Evolutionary conservation across 192 early-diverging fungal species (phyloP), one percentile per base, ranked within the genome.

Genomic region (Backusella australiensis): DNA sequence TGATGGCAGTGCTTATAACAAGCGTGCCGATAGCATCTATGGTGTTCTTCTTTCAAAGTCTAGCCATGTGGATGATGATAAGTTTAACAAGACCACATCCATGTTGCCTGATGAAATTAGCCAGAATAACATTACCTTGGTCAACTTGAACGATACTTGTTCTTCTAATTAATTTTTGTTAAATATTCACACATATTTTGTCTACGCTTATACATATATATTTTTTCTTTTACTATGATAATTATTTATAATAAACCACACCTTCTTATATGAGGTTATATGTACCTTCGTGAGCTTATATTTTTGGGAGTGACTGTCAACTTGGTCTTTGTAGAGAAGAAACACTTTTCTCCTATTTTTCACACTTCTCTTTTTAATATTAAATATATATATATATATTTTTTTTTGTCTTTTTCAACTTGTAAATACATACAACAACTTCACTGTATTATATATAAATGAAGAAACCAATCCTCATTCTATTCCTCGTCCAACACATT

Each of bases 141-240:
- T 71, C 4, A 44, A 44, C 3, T 34, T 71, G 23, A 26, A 71
- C 12, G 70, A 71, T 71, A 46, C n/a, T 3, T 71, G 70, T 71
- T 63, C 56, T 71, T 63, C 56, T 26, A 63, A 29, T 29, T 63
- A 63, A 63, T 21, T 53, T 49, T 2, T 6, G 32, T 32, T 2
- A 32, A 32, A 32, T 32, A 32, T 32, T 32, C 3, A 3, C 32
- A 32, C 32, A 32, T 32, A 32, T 32, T 32, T 32, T 32, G 1
- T 32, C 32, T 32, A 32, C 32, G 32, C 32, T 32, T 32, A 32
- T 32, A 32, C 32, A 32, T 32, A 3, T 32, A 3, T 32, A 32
- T 3, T 32, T 32, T 32, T 32, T 32, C 2, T 32, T 32, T 32
- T 32, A 49, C 46, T 49, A 49, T 49, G 19, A 49, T n/a, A n/a